These are phyloP conservation scores for Aspergillus eucalypticola DNA, from an alignment of 2,329 filamentous ascomycete species.

Conservation along the genomic window DNA sequence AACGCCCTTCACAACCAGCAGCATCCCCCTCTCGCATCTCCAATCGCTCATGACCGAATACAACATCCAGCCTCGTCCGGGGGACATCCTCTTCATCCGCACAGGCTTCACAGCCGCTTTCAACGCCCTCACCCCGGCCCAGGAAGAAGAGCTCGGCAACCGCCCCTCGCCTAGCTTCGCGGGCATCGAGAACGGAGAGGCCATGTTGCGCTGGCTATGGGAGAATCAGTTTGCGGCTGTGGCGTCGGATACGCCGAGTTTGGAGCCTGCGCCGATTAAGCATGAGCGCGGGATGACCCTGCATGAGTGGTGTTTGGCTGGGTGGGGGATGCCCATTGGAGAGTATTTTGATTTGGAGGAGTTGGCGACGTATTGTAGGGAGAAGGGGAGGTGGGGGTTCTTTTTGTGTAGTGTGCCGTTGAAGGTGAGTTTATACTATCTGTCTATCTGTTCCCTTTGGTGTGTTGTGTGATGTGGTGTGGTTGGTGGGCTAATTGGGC, in stretches of 20 bases:
- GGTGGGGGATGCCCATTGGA: conserved; percentile 52
- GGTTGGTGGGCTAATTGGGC: neutral
- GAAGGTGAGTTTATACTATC: conserved; percentile 34
- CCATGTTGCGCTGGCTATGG: conserved; percentile 59
- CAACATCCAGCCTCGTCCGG: conserved; percentile 45
- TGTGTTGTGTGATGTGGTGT: no score
- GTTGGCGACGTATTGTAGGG: conserved; percentile 40
- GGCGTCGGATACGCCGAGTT: conserved; percentile 57
- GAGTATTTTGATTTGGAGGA: conserved; percentile 50
- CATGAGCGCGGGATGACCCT: conserved; percentile 22
- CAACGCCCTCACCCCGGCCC: conserved; percentile 37
- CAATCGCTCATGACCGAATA: conserved; percentile 45
- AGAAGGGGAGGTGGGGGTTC: conserved; percentile 45
- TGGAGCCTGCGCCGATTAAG: conserved; percentile 41
- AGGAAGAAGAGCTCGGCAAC: conserved; percentile 40
- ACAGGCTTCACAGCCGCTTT: conserved; percentile 54
- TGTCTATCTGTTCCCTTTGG: no score
- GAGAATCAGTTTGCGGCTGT: conserved; percentile 58
- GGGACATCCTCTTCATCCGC: conserved; percentile 61
- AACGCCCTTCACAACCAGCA: conserved; percentile 43
- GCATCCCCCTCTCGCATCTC: conserved; percentile 49
- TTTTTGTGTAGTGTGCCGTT: conserved; percentile 53
- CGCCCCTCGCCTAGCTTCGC: conserved; percentile 28
- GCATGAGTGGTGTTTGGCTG: conserved; percentile 42
- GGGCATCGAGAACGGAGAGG: conserved; percentile 53